Evolutionary conservation across 83 land plant species (phyloP).

Genomic region (Picea mariana): DNA sequence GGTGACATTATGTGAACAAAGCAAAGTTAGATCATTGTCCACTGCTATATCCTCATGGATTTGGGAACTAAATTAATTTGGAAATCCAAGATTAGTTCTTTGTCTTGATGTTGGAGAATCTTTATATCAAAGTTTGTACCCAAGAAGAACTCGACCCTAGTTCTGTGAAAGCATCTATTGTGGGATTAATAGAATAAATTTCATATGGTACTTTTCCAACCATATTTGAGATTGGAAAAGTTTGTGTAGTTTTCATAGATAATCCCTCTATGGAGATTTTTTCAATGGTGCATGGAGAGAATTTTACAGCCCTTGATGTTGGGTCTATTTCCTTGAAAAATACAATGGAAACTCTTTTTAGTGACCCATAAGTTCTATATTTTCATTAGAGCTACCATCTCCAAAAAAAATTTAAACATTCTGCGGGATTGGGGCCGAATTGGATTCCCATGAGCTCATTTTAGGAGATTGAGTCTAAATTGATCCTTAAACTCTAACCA

Average conservation of each 20-base stretch:
- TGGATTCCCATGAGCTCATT: no score
- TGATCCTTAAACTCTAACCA: no score
- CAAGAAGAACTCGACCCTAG: slow-evolving; percentile 34
- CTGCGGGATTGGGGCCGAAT: no score
- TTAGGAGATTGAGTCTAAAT: no score
- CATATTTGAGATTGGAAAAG: slow-evolving; percentile 44
- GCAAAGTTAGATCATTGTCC: slow-evolving; percentile 10
- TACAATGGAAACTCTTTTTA: slow-evolving; percentile 61
- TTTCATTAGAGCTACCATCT: slow-evolving; percentile 18
- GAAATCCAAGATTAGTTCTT: slow-evolving; percentile 48
- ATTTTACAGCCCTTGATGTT: slow-evolving; percentile 64
- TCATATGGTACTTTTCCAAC: slow-evolving; percentile 25
- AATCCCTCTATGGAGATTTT: slow-evolving; percentile 92
- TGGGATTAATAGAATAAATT: slow-evolving; percentile 28
- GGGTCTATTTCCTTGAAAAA: slow-evolving; percentile 70
- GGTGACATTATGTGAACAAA: slow-evolving; percentile 52
- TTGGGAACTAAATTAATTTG: slow-evolving; percentile 64
- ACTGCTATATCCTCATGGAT: slow-evolving; percentile 67
- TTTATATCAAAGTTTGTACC: no score
- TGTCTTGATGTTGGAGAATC: slow-evolving; percentile 77
- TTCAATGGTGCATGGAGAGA: slow-evolving; percentile 58
- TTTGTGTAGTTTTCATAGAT: slow-evolving; percentile 87
- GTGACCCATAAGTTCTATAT: slow-evolving; percentile 54
- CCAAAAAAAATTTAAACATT: background rate
- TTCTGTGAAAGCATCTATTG: slow-evolving; percentile 31